phyloP scores from a whole-genome alignment of 1,284 basidiomycete species.

The Coriolopsis trogii region DNA sequence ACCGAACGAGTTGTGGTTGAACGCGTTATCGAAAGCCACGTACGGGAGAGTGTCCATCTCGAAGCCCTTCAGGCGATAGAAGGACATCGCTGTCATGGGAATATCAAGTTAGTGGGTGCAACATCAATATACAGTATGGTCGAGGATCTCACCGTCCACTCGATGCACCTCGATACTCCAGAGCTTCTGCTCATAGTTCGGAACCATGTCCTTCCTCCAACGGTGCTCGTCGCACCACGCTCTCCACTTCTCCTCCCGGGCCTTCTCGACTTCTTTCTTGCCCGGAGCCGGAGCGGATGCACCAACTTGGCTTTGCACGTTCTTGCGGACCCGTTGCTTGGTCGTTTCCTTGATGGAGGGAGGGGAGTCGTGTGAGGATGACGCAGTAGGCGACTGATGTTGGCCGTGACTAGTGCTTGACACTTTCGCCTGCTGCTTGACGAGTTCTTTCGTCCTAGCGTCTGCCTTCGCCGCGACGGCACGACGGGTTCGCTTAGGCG shows the following conservation, averaged over 20 bases:
- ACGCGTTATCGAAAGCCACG: conserved; percentile 2
- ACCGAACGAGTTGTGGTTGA: neutral
- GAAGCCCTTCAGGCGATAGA: conserved; percentile 4
- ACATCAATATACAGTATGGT: neutral
- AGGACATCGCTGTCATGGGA: conserved; percentile 1
- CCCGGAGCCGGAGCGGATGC: too few relatives aligned
- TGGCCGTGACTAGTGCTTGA: too few relatives aligned
- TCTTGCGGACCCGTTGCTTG: too few relatives aligned
- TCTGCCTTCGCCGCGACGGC: too few relatives aligned
- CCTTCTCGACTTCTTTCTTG: neutral
- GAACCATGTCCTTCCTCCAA: conserved; percentile 2
- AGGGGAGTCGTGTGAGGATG: too few relatives aligned
- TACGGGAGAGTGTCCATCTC: conserved; percentile 11
- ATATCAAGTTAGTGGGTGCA: neutral
- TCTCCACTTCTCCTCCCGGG: conserved; percentile 3
- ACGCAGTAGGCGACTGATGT: too few relatives aligned
- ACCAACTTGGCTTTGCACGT: too few relatives aligned
- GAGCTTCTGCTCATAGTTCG: conserved; percentile 6
- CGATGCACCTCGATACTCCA: conserved; percentile 7
- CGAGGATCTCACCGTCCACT: conserved; percentile 1
- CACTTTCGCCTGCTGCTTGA: too few relatives aligned
- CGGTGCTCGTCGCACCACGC: conserved; percentile 5
- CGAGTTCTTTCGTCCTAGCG: too few relatives aligned
- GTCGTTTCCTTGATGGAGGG: too few relatives aligned
- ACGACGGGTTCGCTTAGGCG: too few relatives aligned